A percentile compares a stretch with the other conserved stretches of the same genome.
Evolutionary conservation across 805 yeast genomes (phyloP).

Genomic region (Wickerhamomyces ciferrii): DNA sequence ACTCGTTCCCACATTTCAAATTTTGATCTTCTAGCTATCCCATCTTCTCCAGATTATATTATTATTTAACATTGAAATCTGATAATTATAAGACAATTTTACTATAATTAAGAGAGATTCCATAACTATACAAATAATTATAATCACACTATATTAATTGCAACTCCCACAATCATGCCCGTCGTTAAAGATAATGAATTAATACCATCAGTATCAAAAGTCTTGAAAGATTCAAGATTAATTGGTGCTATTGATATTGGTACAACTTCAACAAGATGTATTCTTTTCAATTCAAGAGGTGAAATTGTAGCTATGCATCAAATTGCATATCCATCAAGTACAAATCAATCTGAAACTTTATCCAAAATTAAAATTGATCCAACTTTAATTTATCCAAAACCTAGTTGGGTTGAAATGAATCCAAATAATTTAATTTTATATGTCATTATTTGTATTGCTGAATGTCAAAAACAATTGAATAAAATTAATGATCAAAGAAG

Average conservation of each 20-base stretch:
- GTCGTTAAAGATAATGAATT: too few relatives aligned
- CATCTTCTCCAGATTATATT: too few relatives aligned
- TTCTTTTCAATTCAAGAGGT: constrained; percentile 69
- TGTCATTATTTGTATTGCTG: constrained; percentile 73
- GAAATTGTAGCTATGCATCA: constrained; percentile 83
- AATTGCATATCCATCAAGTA: constrained; percentile 80
- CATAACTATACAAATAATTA: too few relatives aligned
- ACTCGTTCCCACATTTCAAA: too few relatives aligned
- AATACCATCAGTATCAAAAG: too few relatives aligned
- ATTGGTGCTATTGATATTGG: constrained; percentile 84
- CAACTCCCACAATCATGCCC: too few relatives aligned
- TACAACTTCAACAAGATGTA: constrained; percentile 87
- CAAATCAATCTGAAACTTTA: constrained; percentile 50
- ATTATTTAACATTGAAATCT: too few relatives aligned
- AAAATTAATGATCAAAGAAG: constrained; percentile 46
- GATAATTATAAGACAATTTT: too few relatives aligned
- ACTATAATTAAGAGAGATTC: too few relatives aligned
- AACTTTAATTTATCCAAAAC: constrained; percentile 70
- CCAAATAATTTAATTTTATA: constrained; percentile 78
- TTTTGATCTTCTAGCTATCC: too few relatives aligned
- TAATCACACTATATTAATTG: too few relatives aligned
- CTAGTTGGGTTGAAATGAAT: constrained; percentile 94
- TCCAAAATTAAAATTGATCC: constrained; percentile 49
- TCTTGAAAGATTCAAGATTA: constrained; percentile 21
- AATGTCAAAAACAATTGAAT: constrained; percentile 52